Conservation (phyloP, 345 rosid genomes). For the Ceriops decandra region DNA sequence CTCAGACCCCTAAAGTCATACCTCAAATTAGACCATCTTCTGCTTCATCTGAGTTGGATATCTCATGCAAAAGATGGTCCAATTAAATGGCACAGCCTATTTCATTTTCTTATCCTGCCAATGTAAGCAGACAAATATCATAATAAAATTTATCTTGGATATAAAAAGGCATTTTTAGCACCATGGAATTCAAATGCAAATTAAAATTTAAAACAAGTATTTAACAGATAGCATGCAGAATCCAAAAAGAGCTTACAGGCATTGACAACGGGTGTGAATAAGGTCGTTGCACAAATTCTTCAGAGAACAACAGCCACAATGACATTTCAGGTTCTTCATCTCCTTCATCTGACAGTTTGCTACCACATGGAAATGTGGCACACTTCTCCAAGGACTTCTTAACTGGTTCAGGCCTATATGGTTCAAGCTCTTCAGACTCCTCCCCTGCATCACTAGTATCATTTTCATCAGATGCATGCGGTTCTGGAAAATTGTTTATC, state of each 20-base stretch:
- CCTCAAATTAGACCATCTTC: too few species aligned
- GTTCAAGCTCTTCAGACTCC: constrained; percentile 32
- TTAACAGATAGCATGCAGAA: background rate
- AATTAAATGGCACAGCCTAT: too few species aligned
- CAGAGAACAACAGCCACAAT: constrained; percentile 33
- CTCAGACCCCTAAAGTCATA: too few species aligned
- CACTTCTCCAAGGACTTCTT: constrained; percentile 27
- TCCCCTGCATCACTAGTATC: constrained; percentile 31
- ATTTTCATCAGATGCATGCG: constrained; percentile 31
- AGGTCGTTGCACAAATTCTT: constrained; percentile 14
- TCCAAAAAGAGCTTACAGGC: constrained; percentile 34
- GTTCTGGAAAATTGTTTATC: constrained; percentile 30
- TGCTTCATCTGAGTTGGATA: too few species aligned
- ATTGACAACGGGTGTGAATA: constrained; percentile 15
- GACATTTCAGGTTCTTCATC: constrained; percentile 35
- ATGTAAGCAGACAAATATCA: too few species aligned
- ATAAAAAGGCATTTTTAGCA: too few species aligned
- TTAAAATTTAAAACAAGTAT: background rate
- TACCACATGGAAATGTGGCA: constrained; percentile 24
- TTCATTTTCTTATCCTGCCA: too few species aligned
- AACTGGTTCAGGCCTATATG: constrained; percentile 13
- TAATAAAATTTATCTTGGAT: too few species aligned
- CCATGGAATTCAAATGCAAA: too few species aligned
- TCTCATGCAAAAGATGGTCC: too few species aligned
- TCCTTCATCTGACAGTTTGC: constrained; percentile 25